These are phyloP conservation scores for Harringtonia aguacate DNA, from an alignment of 2,329 filamentous ascomycete genomes.

Conservation along the genomic window DNA sequence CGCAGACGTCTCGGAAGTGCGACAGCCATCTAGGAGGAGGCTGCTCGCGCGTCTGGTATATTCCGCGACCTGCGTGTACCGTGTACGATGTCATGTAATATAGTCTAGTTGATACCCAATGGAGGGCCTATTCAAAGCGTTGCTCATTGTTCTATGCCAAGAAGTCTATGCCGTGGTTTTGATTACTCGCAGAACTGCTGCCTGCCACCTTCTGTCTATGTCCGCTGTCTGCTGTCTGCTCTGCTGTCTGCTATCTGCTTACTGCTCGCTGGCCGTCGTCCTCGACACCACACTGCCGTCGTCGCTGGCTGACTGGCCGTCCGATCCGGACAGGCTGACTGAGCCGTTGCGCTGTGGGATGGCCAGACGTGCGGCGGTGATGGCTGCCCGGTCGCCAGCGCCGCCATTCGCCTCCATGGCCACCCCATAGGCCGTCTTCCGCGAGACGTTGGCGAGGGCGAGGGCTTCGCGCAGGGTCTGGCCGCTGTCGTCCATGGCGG, in stretches of 20 bases:
- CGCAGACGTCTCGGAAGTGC: conserved; percentile 1
- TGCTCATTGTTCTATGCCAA: not conserved
- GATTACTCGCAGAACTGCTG: too few relatives aligned
- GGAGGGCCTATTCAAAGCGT: not conserved
- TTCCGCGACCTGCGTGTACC: too few relatives aligned
- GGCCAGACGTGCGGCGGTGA: conserved; percentile 14
- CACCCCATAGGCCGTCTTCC: conserved; percentile 2
- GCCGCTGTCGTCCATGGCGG: conserved; percentile 81
- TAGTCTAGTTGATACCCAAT: not conserved
- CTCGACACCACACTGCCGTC: conserved; percentile 9
- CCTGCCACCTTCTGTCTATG: too few relatives aligned
- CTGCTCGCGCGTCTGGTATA: too few relatives aligned
- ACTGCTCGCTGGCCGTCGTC: conserved; percentile 2
- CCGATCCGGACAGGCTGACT: conserved; percentile 9
- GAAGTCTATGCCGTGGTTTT: not conserved
- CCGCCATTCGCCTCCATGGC: conserved; percentile 14
- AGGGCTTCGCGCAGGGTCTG: conserved; percentile 66
- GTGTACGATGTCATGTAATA: too few relatives aligned
- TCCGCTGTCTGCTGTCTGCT: not conserved
- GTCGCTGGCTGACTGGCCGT: conserved; percentile 11
- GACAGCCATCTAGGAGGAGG: too few relatives aligned
- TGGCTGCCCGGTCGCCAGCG: not conserved
- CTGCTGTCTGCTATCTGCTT: not conserved
- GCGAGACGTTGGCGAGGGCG: conserved; percentile 41
- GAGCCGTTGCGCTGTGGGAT: conserved; percentile 15